Evolutionary conservation across 2,329 filamentous ascomycete species (phyloP), one percentile per base, ranked within the genome.

Genomic region (Neocucurbitaria cava): DNA sequence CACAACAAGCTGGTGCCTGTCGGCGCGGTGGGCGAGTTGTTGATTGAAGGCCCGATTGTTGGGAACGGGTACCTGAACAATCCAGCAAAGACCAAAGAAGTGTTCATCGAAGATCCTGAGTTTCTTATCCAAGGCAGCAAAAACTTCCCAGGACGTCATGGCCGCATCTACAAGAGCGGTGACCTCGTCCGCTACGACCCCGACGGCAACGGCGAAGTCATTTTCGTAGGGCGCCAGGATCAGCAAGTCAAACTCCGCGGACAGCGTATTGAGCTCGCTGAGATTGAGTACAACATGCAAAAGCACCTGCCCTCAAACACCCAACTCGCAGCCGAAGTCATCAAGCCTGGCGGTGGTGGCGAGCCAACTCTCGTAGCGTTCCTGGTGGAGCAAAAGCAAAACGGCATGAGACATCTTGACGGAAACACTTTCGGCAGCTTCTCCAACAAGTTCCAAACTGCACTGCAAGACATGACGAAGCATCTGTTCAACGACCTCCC

Each of bases 111-210:
- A 1, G 86, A 87, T 23, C 78, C 82, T 0, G 68, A 77, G 39
- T 89, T 87, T 68, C 23, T 87, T 85, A 59, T 61, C 78, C 87
- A 49, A 89, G 46, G 89, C 87, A 72, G 78, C 87, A 46, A 81
- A 77, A 10, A 82, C 81, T 66, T 81, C 81, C 48, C 83, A 78
- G 66, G 77, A 48, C 54, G 73, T 58, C 48, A 46, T 18, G 92
- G 91, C 7, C 58, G 65, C 10, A 58, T 71, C 17, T 75, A 69
- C 54, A 72, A 70, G 56, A 70, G 68, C 8, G 72, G 72, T n/a
- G 71, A 74, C 51, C 56, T 76, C 3, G 65, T 71, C 1, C 62
- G 65, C 2, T 84, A 96, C 52, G 83, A 85, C 3, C 70, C 82
- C 0, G 73, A 75, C 30, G 65, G 69, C 8, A 57, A 70, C 26